A percentile compares a stretch with the other conserved stretches of the same genome.
Conservation (phyloP, 148 eudicot species). For the Chenopodium album region DNA sequence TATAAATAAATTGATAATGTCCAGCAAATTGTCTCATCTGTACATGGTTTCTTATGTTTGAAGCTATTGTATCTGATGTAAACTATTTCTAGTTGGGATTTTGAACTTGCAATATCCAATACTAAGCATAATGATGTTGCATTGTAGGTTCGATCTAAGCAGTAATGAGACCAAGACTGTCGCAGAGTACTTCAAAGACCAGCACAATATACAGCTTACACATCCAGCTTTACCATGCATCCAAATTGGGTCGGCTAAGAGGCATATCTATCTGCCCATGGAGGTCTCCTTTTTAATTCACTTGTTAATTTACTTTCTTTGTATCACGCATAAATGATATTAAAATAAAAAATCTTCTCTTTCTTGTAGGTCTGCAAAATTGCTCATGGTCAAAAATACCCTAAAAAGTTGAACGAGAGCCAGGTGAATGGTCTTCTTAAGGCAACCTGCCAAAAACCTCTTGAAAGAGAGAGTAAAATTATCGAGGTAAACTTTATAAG, state of each 20-base stretch:
- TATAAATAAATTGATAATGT: too few species aligned
- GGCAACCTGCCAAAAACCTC: conserved; percentile 79
- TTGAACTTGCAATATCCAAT: too few species aligned
- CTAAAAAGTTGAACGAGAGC: conserved; percentile 55
- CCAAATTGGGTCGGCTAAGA: conserved; percentile 53
- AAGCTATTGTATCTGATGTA: too few species aligned
- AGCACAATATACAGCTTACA: conserved; percentile 38
- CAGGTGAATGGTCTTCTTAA: conserved; percentile 62
- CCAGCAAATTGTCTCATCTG: too few species aligned
- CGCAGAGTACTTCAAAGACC: conserved; percentile 46
- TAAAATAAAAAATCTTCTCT: too few species aligned
- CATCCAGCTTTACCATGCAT: conserved; percentile 58
- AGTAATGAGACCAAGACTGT: conserved; percentile 35
- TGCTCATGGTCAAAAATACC: conserved; percentile 56
- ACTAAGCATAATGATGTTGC: too few species aligned
- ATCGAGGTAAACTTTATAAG: conserved; percentile 33
- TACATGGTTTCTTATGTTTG: too few species aligned
- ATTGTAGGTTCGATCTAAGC: conserved; percentile 44
- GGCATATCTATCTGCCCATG: conserved; percentile 62
- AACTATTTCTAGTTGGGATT: too few species aligned
- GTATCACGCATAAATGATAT: not conserved
- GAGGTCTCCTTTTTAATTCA: conserved; percentile 51
- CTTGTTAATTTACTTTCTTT: not conserved
- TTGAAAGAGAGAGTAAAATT: conserved; percentile 46
- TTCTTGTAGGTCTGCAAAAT: conserved; percentile 50